Base-by-base conservation (phyloP, 148 eudicot genomes). In the Tetragonia tetragonoides region DNA sequence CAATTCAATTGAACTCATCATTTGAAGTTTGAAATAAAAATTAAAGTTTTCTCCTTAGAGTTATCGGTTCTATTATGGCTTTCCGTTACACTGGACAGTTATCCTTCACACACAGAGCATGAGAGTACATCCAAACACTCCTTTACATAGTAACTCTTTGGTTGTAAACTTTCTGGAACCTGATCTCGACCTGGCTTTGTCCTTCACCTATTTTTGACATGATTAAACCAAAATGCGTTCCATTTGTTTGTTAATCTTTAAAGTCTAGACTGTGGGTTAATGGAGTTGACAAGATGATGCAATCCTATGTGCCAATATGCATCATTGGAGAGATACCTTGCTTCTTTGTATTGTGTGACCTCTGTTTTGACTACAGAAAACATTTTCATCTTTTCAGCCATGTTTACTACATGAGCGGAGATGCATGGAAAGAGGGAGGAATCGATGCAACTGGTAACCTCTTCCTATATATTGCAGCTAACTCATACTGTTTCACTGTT, bases 361-460 rank as follows among this genome's bases (percentile, higher is more conserved):
- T 66, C 14, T 68, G 62, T 65, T 70, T 63, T 74, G 24, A 76
- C 64, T 74, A 62, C 75, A 75, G 38, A 83, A 77, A 81, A 41
- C 75, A 6, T 77, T n/a, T 68, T 63, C 63, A 66, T 75, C 65
- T 44, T 81, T 80, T 70, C 83, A 96, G 99, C 88, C 99, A 96
- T 90, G 89, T 93, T 66, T 93, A 93, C 83, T 96, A 96, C 90
- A 91, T 93, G 99, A 96, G 99, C 77, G 99, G 99, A 56, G 99
- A 96, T 87, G 97, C 98, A 75, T 96, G 99, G 99, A 96, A 96
- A 87, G 99, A 96, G 77, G 99, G 99, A 82, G 99, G 99, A 66
- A 96, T 96, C 72, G 99, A 96, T 85, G 97, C 97, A 59, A 96
- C 98, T 62, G 99, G 99, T 96, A 85, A 87, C 83, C 77, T 75